Base-by-base conservation (phyloP, 371 early-diverging fungal genomes). In the Dichotomocladium elegans region DNA sequence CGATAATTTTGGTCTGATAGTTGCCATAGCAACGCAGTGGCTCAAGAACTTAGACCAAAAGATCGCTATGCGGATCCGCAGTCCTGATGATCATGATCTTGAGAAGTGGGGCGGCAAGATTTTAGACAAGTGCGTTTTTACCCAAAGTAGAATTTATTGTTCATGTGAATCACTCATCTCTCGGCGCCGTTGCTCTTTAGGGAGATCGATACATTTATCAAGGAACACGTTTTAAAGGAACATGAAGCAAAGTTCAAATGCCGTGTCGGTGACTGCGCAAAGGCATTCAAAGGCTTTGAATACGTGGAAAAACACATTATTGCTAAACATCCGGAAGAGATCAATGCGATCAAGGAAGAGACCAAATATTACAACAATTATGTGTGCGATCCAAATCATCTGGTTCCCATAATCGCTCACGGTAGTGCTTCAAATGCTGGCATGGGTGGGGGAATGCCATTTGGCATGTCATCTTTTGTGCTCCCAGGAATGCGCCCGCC, bases 231-330 rank as follows among this genome's bases (percentile, higher is more conserved):
- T 10, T 66, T 77, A 21, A 87, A 88, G 49, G 91, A 88, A 45
- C 82, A 81, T n/a, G 88, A 80, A 31, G 86, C 88, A 47, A 93
- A 93, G 67, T 95, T 73, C 80, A 86, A 94, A 49, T 98, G 98
- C 70, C 82, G 70, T 59, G 77, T 90, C 19, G 64, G 61, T 1
- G 72, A 70, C 31, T 98, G 98, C 70, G 79, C 80, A 10, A 98
- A 98, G 77, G 89, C 95, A 41, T 98, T 98, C 81, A 88, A 92
- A 58, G 96, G 94, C 11, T 84, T 87, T 42, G 92, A 91, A 56
- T 98, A 90, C 82, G 94, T 95, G 11, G 85, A 84, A 63, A 96
- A 96, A 69, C 98, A 98, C 62, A 86, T 98, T 53, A 57, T 81
- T 41, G 69, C 80, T 42, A 98, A 96, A 69, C 98, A 98, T 60